Evolutionary conservation across 2,329 filamentous ascomycete genomes (phyloP), one percentile per base, ranked within the genome.

Genomic region (Biscogniauxia sp.): DNA sequence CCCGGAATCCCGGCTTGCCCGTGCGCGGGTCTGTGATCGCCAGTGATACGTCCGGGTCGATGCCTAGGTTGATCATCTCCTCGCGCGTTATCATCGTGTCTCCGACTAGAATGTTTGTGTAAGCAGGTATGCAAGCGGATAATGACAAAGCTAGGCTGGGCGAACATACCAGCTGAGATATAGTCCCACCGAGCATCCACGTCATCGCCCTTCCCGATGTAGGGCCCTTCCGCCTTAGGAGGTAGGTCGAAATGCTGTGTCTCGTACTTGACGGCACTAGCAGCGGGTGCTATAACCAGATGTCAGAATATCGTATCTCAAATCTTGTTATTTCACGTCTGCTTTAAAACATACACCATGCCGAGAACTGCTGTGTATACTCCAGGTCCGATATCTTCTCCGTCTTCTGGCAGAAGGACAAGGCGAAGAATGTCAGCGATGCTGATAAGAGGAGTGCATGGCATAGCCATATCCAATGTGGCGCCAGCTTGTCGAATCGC

Each of bases 41-140:
- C n/a, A 87, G 75, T 0, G 82, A 83, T 20, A 79, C 73, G 45
- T 75, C 71, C 1, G 81, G 80, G 63, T 85, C 82, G 3, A 82
- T 74, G 4, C 80, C 79, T 0, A 88, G 78, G 20, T 79, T 79
- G 50, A 79, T 72, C 26, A 86, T 79, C 66, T 87, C 84, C 5
- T 79, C 75, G 20, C 78, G 74, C 0, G 80, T 80, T 56, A 88
- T 82, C 80, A 86, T 85, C 66, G 84, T 83, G 69, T 88, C 84
- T 45, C 84, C 84, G 25, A 88, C 84, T 84, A 58, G 17, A 45
- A 45, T n/a, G 37, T 15, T 6, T n/a, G 37, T 45, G 37, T 45
- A 11, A 45, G 37, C n/a, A 45, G 3, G 2, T 45, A 45, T 17
- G 11, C 13, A 8, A 20, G 11, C 26, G 32, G 1, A 37, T n/a